Conservation (phyloP, 2,329 filamentous ascomycete genomes). For the Fusarium albidum region DNA sequence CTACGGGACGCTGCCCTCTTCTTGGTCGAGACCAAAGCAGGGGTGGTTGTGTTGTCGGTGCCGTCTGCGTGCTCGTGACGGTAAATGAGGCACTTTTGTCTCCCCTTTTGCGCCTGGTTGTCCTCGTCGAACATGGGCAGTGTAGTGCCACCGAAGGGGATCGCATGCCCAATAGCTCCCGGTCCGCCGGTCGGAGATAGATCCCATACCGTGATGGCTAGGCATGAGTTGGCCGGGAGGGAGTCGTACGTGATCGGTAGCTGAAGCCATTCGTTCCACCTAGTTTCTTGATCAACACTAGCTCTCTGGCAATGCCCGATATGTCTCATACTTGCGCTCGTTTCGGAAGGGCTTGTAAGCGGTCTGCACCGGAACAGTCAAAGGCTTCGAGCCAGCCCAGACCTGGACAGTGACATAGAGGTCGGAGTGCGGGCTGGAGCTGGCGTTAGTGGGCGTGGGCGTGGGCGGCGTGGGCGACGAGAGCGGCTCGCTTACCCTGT, state of each 20-base stretch:
- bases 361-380: conserved; percentile 92
- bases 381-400: conserved; percentile 94
- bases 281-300: conserved; percentile 42
- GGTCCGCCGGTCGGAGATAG: conserved; percentile 80
- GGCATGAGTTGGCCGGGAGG: conserved; percentile 80
- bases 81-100: conserved; percentile 90
- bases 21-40: conserved; percentile 67
- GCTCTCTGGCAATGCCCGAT: not conserved
- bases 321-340: conserved; percentile 65
- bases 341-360: conserved; percentile 90
- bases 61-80: conserved; percentile 86
- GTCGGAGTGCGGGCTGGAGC: conserved; percentile 76
- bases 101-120: conserved; percentile 88
- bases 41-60: conserved; percentile 80
- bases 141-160: conserved; percentile 95
- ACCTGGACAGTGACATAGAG: conserved; percentile 93
- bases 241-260: conserved; percentile 86
- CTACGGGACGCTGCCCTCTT: conserved; percentile 60
- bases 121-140: conserved; percentile 91
- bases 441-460: conserved; percentile 32
- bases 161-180: conserved; percentile 75
- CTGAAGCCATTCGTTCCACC: conserved; percentile 97
- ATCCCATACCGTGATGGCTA: conserved; percentile 97
- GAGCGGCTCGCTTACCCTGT: conserved; percentile 61
- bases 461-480: conserved; percentile 16